Percentiles rank a stretch among this genome's conserved stretches.
phyloP scores from a whole-genome alignment of 805 yeast genomes.

The Metschnikowia vanudenii region DNA sequence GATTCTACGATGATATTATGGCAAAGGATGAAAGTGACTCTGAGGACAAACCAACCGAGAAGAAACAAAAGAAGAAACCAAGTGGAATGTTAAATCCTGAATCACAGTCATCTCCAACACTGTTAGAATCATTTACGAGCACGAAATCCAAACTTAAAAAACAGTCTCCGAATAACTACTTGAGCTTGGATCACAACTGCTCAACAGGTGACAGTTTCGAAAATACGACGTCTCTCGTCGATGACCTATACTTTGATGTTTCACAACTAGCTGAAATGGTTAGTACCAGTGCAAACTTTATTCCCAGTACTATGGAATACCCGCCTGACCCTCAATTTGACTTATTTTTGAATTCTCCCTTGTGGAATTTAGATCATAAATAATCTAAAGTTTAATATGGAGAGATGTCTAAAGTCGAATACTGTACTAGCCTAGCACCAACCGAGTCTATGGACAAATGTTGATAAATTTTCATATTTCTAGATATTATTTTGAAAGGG shows the following conservation, averaged over 20 bases:
- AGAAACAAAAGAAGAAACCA: too few species aligned
- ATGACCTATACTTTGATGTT: conserved; percentile 18
- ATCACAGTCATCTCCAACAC: too few species aligned
- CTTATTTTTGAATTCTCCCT: background rate
- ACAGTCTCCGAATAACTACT: background rate
- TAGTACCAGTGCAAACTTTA: conserved; percentile 15
- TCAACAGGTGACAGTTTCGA: background rate
- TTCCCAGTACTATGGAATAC: conserved; percentile 17
- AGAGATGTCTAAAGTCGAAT: too few species aligned
- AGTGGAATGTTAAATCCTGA: too few species aligned
- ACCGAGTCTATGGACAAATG: too few species aligned
- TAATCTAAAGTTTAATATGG: too few species aligned
- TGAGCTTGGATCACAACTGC: too few species aligned
- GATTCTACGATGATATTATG: conserved; percentile 19
- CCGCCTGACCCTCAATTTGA: conserved; percentile 3
- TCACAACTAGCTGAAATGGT: conserved; percentile 20
- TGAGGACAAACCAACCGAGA: conserved; percentile 1
- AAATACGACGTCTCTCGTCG: background rate
- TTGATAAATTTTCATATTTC: too few species aligned
- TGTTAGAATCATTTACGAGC: too few species aligned
- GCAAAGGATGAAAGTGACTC: conserved; percentile 12
- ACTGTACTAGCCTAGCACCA: too few species aligned
- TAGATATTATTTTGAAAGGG: too few species aligned
- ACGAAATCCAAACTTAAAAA: background rate
- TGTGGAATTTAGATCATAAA: too few species aligned